Evolutionary conservation across 1,284 basidiomycete species (phyloP), one percentile per base, ranked within the genome.

Genomic region (Trichosporon inkin): DNA sequence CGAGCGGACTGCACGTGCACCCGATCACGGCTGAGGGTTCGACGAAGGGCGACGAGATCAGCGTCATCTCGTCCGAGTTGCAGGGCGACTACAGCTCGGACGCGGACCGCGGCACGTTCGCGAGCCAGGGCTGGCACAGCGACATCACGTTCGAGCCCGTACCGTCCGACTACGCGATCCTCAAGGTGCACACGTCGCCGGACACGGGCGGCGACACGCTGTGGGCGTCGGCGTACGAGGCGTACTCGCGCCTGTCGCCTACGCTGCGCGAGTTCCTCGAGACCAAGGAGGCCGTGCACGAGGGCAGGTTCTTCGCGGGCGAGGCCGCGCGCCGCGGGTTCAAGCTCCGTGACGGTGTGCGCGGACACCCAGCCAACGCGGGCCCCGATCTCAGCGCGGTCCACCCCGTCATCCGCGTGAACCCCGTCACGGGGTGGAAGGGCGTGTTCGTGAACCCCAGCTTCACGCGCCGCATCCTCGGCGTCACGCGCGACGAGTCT

Each of bases 111-210:
- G 13, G 17, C 6, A 53, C 56, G 19, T 56, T 69, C 28, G 51
- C 64, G 0, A 22, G 61, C 37, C 80, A 5, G 76, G 77, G n/a
- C 84, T 59, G 39, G 65, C 65, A 67, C 66, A 38, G 82, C 0
- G 86, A 88, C 73, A 85, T 88, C 67, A 84, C 85, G 0, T 89
- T 87, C 65, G 87, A 89, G 72, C 79, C 73, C 7, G 78, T 85
- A 4, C 86, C 87, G 0, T 81, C 84, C 1, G 85, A 86, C 72
- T 88, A 85, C 66, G 81, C 84, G 2, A 81, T 83, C 52, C 75
- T 85, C 52, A 83, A 83, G 66, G 79, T 85, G 67, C 82, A 84
- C 70, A 85, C 82, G 0, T 69, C 85, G 16, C 86, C 85, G 36
- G 64, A 72, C 17, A 61, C 53, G 10, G 78, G 78, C 22, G 79